Base-by-base conservation (phyloP, 176 grass and related monocot species). In the Oryza glumipatula region DNA sequence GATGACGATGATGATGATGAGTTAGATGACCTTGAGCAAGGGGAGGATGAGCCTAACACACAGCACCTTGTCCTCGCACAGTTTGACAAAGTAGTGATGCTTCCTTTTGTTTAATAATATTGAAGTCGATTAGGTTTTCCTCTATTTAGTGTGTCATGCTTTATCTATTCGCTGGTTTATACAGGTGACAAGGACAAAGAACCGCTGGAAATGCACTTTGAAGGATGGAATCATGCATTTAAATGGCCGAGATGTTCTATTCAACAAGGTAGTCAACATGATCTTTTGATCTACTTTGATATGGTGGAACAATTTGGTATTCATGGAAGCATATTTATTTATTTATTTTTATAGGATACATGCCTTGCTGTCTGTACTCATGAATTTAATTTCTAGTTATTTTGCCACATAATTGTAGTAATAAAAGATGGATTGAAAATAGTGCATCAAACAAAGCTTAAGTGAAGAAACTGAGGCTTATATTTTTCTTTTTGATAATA, bases 171-270 rank as follows among this genome's bases (percentile, higher is more conserved):
- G 45, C 33, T 79, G 74, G 23, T 48, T 80, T 87, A 74, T 41
- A 74, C 67, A 95, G 93, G 93, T 95, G 26, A 86, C 93, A 51
- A 81, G 93, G 85, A 95, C 93, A 64, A 95, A 95, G 84, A 95
- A 89, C 76, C 88, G 85, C 79, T 95, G 93, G 90, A 95, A 95
- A 73, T 95, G 93, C 80, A 88, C 85, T 83, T 85, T 95, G 65
- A 92, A 92, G 85, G 93, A 92, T 86, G 93, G 88, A 60, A 95
- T 95, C 84, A 92, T 92, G 93, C 93, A 92, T 92, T 87, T 95
- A 79, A 92, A 92, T 74, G 78, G 80, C 32, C 86, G 83, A 67
- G 93, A 95, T 86, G 66, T 95, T 82, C 80, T 95, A 81, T 95
- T 95, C 73, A 95, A 95, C 86, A 95, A 95, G 90, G 93, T 95